phyloP scores from a whole-genome alignment of 192 early-diverging fungal species.

The Entomortierella beljakovae region DNA sequence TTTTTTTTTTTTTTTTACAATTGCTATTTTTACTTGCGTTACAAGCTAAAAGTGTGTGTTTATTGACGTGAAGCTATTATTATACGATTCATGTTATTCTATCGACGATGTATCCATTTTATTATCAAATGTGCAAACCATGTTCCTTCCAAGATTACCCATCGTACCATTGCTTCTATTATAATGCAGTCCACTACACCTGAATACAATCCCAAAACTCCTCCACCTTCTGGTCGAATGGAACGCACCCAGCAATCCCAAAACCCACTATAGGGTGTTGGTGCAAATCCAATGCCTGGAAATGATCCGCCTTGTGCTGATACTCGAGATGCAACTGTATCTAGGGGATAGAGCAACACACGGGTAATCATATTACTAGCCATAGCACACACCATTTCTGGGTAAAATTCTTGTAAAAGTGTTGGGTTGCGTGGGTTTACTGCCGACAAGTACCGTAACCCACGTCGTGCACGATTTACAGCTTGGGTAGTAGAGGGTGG shows the following conservation, averaged over 20 bases:
- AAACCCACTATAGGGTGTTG: conserved; percentile 52
- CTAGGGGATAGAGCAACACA: conserved; percentile 58
- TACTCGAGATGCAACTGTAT: conserved; percentile 59
- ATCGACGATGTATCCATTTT: conserved; percentile 46
- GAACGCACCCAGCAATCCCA: conserved; percentile 55
- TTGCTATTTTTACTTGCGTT: too few species aligned
- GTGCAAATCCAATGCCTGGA: conserved; percentile 36
- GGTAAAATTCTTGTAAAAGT: conserved; percentile 59
- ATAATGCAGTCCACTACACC: conserved; percentile 56
- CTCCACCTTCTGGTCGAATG: conserved; percentile 44
- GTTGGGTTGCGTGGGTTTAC: conserved; percentile 37
- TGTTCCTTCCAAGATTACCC: conserved; percentile 47
- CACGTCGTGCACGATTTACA: conserved; percentile 33
- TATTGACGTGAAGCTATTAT: not conserved
- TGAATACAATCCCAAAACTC: conserved; percentile 52
- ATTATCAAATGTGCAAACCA: conserved; percentile 53
- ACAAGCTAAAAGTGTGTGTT: not conserved
- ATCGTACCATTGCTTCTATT: conserved; percentile 56
- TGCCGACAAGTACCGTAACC: conserved; percentile 34
- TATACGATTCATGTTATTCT: too few species aligned
- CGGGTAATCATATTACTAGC: conserved; percentile 59
- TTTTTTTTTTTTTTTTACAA: too few species aligned
- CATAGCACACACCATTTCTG: conserved; percentile 62
- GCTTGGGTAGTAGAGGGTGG: conserved; percentile 16
- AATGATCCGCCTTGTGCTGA: conserved; percentile 58